Evolutionary conservation across 2,329 filamentous ascomycete species (phyloP), one percentile per base, ranked within the genome.

Genomic region (Verticillium isaacii): DNA sequence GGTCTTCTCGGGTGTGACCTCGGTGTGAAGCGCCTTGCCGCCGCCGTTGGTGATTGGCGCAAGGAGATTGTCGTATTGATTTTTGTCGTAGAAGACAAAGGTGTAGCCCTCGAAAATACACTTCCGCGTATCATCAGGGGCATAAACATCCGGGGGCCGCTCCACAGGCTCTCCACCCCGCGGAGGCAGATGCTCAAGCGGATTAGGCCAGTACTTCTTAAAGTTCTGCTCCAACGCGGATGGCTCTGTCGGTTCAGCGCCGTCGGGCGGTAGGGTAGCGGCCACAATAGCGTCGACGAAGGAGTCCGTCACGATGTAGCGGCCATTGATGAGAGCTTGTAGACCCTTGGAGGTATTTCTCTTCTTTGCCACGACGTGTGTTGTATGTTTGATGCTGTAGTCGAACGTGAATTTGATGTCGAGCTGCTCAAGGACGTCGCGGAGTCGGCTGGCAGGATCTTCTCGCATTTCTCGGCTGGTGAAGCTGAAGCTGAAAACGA

Each of bases 341-440:
- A 99, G 80, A 0, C 91, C 92, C 66, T 92, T 93, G 0, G 93
- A 85, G 0, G 92, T 94, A 73, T 98, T 99, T 57, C 95, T 85
- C 75, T 96, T 97, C 73, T 88, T 91, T 8, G 92, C 88, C 37
- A 98, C 87, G 12, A 96, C 90, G 74, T 98, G 93, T 0, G 94
- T 97, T 0, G 94, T 97, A 32, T 84, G 78, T 17, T 79, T 82
- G 32, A 83, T 77, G 29, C 90, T 78, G 73, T 92, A 97, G 4
- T 93, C 88, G 54, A 85, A 81, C 15, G 90, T 79, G 15, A 92
- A 88, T 74, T 97, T 98, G 74, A 98, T 89, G 71, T 97, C 95
- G n/a, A 96, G 82, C 55, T 89, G 85, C 71, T 96, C 92, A 19
- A 98, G 84, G 60, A 83, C 83, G 36, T 84, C 77, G 64, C 85